These are phyloP conservation scores for Physocladia obscura DNA, from an alignment of 192 early-diverging fungal species.

Conservation along the genomic window DNA sequence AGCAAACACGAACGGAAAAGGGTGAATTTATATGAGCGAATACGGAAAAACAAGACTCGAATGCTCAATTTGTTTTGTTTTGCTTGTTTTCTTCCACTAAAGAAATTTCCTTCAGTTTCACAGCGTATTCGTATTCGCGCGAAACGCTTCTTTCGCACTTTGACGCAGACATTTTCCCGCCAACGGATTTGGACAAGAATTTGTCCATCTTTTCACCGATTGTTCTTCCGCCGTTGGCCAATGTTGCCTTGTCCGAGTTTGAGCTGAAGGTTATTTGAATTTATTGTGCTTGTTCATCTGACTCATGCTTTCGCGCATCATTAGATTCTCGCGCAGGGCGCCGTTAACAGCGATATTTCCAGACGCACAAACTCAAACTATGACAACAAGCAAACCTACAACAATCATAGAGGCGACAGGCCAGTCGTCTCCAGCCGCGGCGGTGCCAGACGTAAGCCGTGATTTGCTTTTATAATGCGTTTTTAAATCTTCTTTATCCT, in stretches of 20 bases:
- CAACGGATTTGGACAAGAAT: constrained; percentile 26
- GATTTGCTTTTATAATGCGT: background rate
- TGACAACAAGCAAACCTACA: background rate
- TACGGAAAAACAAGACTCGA: no score
- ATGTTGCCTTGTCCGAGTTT: constrained; percentile 40
- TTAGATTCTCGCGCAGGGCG: constrained; percentile 37
- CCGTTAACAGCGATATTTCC: constrained; percentile 42
- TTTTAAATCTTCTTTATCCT: background rate
- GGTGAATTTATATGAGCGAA: no score
- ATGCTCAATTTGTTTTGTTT: no score
- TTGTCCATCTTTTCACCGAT: constrained; percentile 15
- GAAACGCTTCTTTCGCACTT: constrained; percentile 46
- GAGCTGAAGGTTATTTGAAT: constrained; percentile 45
- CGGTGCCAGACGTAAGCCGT: constrained; percentile 18
- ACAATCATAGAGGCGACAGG: constrained; percentile 1
- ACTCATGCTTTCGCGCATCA: background rate
- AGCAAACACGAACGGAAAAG: no score
- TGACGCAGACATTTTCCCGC: constrained; percentile 28
- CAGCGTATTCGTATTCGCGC: no score
- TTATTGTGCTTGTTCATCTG: background rate
- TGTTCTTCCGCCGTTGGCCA: constrained; percentile 40
- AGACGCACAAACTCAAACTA: constrained; percentile 28
- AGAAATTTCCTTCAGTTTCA: no score
- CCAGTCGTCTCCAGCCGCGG: constrained; percentile 18
- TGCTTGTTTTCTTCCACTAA: no score